Base-by-base conservation (phyloP, 208 protist species). In the Wallacemonas sp. region DNA sequence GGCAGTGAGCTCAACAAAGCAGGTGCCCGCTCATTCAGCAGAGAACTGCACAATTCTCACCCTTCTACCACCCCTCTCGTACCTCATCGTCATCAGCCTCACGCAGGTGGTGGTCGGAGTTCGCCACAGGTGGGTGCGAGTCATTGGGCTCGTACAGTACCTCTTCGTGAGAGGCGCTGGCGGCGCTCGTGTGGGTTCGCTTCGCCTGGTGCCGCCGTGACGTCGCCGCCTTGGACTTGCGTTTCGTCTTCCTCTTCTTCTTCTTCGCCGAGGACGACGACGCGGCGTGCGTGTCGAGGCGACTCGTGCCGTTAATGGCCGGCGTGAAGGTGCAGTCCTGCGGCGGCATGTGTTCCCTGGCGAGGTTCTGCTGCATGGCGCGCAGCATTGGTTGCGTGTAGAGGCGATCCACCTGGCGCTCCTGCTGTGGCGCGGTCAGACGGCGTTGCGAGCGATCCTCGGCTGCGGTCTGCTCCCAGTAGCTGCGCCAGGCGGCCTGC, bases 261-360 rank as follows among this genome's bases (percentile, higher is more conserved):
- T 24, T 5, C 38, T 43, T 48, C 0, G 46, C 26, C 34, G 32
- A 3, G 16, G 30, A 23, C 34, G 56, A n/a, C 17, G 38, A 48
- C 6, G 27, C 27, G 57, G 12, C 3, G 16, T 19, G 46, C 38
- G 5, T 16, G n/a, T n/a, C n/a, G n/a, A n/a, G n/a, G n/a, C n/a
- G n/a, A n/a, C n/a, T n/a, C n/a, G n/a, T n/a, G n/a, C 52, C 44
- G 57, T 78, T 78, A 39, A 78, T 73, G 17, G 61, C 36, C 0
- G 72, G 72, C 0, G 61, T 67, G 48, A 78, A 78, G 44, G 72
- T 78, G 63, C 67, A 78, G 21, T 63, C 67, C 23, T 70, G 55
- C 46, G 19, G 38, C 29, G 21, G 29, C 30, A 47, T 33, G 14
- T 23, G 39, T 6, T 54, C 56, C 17, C 63, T 44, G 1, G 12